Conservation (phyloP, 2,329 filamentous ascomycete species). For the Fusarium mangiferae region DNA sequence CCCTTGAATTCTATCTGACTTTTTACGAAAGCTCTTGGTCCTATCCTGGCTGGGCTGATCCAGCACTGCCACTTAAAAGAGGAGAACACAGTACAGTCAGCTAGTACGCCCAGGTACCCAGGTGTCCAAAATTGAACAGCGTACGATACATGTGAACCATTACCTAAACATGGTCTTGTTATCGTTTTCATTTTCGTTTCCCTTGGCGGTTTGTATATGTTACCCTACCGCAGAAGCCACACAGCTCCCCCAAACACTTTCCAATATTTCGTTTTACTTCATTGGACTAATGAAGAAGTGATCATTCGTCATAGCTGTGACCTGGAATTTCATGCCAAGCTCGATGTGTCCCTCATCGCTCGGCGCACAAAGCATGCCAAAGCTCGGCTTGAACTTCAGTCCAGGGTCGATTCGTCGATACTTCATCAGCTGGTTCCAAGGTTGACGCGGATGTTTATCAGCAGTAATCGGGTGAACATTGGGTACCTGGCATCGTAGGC, state of each 20-base stretch:
- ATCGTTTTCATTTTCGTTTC: not conserved
- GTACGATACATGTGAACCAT: not conserved
- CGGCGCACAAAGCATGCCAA: constrained; percentile 73
- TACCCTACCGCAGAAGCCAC: not conserved
- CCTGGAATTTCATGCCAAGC: constrained; percentile 68
- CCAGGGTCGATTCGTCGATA: constrained; percentile 69
- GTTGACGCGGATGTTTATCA: constrained; percentile 66
- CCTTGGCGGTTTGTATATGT: not conserved
- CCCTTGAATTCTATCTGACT: not conserved
- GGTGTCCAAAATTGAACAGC: not conserved
- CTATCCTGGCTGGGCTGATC: not conserved
- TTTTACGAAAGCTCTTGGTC: not conserved
- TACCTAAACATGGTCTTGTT: not conserved
- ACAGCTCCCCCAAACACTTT: not conserved
- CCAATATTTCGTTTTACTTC: constrained; percentile 25
- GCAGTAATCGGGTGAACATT: constrained; percentile 73
- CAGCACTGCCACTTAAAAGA: not conserved
- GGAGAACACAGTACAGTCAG: not conserved
- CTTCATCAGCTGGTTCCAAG: constrained; percentile 70
- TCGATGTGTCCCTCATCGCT: constrained; percentile 62
- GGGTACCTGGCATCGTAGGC: constrained; percentile 70
- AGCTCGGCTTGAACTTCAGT: constrained; percentile 72
- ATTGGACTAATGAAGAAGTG: constrained; percentile 54
- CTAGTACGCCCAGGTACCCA: not conserved
- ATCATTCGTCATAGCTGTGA: constrained; percentile 64